A percentile compares a stretch with the other conserved stretches of the same genome.
Conservation (phyloP, 148 eudicot genomes). For the Suaeda aralocaspica region DNA sequence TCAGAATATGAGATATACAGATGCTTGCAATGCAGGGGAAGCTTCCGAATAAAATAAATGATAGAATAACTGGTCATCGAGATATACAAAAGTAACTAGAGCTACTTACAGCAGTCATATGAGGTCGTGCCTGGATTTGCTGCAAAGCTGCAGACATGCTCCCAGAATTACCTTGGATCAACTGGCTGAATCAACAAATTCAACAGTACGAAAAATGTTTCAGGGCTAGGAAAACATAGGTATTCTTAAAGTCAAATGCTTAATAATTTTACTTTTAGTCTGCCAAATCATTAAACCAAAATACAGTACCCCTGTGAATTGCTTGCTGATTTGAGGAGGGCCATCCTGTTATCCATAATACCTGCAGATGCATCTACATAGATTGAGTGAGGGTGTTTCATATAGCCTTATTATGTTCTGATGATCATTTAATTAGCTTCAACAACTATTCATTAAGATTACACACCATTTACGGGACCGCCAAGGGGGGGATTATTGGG, state of each 20-base stretch:
- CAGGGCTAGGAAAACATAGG: slow-evolving; percentile 8
- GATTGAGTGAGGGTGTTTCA: slow-evolving; percentile 57
- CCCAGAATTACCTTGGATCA: slow-evolving; percentile 79
- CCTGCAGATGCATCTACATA: slow-evolving; percentile 59
- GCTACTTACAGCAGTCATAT: slow-evolving; percentile 54
- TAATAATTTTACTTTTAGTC: neutral
- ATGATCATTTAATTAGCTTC: slow-evolving; percentile 46
- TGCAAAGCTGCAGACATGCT: slow-evolving; percentile 82
- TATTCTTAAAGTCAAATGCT: neutral
- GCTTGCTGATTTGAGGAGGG: slow-evolving; percentile 75
- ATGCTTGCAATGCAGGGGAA: neutral
- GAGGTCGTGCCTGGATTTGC: slow-evolving; percentile 86
- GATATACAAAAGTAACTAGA: neutral
- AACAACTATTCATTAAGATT: slow-evolving; percentile 47
- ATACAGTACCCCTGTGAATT: slow-evolving; percentile 71
- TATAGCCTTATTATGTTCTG: slow-evolving; percentile 46
- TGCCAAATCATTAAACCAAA: no score
- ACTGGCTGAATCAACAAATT: slow-evolving; percentile 70
- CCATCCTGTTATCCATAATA: slow-evolving; percentile 83
- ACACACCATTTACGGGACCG: slow-evolving; percentile 61
- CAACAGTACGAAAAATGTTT: slow-evolving; percentile 18
- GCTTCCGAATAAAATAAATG: neutral
- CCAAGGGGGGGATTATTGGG: slow-evolving; percentile 79
- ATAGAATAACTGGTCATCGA: neutral
- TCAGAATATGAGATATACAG: neutral